A percentile compares a stretch with the other conserved stretches of the same genome.
Evolutionary conservation across 2,329 filamentous ascomycete genomes (phyloP).

Genomic region (Elsinoe perseae): DNA sequence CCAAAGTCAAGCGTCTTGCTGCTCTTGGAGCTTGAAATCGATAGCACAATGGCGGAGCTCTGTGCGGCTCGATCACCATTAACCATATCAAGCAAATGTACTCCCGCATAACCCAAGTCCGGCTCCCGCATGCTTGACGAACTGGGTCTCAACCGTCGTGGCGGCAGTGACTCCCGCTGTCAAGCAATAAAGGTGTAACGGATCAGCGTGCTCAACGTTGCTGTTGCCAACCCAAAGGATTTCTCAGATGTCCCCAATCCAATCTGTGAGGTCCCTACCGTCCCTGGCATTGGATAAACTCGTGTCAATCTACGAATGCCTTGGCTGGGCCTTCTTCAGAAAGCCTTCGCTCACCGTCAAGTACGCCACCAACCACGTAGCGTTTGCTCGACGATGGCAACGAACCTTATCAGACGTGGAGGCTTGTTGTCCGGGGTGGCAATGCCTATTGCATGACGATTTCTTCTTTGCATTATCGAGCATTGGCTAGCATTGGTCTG

Average conservation of each 20-base stretch:
- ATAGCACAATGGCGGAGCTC: neutral
- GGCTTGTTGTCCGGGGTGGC: neutral
- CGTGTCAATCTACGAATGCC: neutral
- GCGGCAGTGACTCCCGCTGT: neutral
- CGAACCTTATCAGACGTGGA: neutral
- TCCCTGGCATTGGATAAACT: neutral
- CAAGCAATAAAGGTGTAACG: constrained; percentile 5
- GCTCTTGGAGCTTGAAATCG: neutral
- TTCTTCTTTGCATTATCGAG: neutral
- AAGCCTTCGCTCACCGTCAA: neutral
- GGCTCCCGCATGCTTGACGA: neutral
- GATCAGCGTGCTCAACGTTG: neutral
- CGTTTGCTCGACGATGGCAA: neutral
- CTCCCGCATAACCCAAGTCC: neutral
- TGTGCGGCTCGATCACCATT: neutral
- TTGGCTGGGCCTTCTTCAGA: neutral
- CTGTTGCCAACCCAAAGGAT: no score
- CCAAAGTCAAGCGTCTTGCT: neutral
- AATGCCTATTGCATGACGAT: neutral
- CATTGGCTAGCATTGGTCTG: neutral
- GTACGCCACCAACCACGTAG: neutral
- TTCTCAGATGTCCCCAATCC: neutral
- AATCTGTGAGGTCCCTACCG: neutral
- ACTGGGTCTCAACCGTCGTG: neutral
- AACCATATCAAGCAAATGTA: neutral